Conservation (phyloP, 164 flowering plant species). For the Chloranthus sessilifolius region DNA sequence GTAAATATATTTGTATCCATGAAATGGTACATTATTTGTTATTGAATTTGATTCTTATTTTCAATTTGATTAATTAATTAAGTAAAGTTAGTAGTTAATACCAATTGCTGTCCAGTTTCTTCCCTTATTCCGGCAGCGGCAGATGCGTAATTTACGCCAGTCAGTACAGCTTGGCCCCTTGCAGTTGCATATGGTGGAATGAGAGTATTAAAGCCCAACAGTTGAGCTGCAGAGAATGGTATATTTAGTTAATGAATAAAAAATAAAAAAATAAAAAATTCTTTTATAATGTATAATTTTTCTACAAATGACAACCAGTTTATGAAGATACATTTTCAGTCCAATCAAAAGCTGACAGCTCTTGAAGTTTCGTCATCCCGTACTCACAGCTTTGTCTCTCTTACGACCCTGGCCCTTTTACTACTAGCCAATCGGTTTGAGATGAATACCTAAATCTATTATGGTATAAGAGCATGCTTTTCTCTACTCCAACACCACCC, state of each 20-base stretch:
- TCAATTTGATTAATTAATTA: too few relatives aligned
- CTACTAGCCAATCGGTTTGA: too few relatives aligned
- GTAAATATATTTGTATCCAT: neutral
- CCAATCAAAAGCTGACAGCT: neutral
- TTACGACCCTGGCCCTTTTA: too few relatives aligned
- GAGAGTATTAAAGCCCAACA: slow-evolving; percentile 38
- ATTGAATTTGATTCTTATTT: too few relatives aligned
- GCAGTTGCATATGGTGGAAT: slow-evolving; percentile 40
- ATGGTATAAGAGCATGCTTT: too few relatives aligned
- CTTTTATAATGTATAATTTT: neutral
- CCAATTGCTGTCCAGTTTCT: slow-evolving; percentile 63
- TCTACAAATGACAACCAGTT: neutral
- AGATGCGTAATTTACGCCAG: slow-evolving; percentile 51
- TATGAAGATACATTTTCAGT: neutral
- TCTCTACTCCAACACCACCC: too few relatives aligned
- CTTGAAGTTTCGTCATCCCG: too few relatives aligned
- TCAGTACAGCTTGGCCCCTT: slow-evolving; percentile 33
- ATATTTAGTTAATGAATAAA: neutral
- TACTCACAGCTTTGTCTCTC: too few relatives aligned
- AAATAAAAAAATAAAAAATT: neutral
- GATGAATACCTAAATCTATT: too few relatives aligned
- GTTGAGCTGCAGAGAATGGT: slow-evolving; percentile 39
- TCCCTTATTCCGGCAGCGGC: slow-evolving; percentile 59
- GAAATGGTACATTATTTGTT: neutral
- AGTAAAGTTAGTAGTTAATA: slow-evolving; percentile 11